Evolutionary conservation across 768 basidiomycete species (phyloP), one percentile per base, ranked within the genome.

Genomic region (Melanogaster broomeanus): DNA sequence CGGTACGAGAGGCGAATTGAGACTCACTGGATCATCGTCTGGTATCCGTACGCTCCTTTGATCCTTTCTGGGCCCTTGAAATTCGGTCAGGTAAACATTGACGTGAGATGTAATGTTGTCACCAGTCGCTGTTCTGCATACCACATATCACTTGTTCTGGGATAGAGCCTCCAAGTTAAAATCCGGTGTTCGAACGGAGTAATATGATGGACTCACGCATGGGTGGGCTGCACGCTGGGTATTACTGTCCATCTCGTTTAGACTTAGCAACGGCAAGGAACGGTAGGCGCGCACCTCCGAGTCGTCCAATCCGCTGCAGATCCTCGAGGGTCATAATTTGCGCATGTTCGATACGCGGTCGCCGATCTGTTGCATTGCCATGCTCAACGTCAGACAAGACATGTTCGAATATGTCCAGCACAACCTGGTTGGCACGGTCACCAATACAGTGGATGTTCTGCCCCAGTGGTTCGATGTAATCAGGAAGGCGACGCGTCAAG

Each of bases 391-490:
- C 49, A 3, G 62, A 52, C 10, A 91, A 59, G 3, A 88, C 73
- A 6, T 75, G 69, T 64, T 95, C 90, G 61, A 90, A 94, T 9
- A 93, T 85, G 61, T 97, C 84, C 21, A 98, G 78, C 2, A 93
- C 81, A 27, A 87, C 74, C 28, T 86, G 78, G 62, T 96, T 97
- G 28, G 93, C 93, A 39, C 84, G 83, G 61, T 98, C 96, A 2
- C 91, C 91, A 10, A 92, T 93, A 51, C 87, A 89, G 58, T 93
- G 91, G 15, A 93, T 82, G 55, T 93, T 93, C 94, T 97, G 50
- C 18, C 6, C 13, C 7, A 6, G 18, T 39, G 5, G n/a, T 19
- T 34, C 22, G 8, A 30, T 30, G 31, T n/a, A 21, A 28, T 39
- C 31, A 22, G 12, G 30, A 37, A 42, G 6, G 18, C 2, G 16